Conservation (phyloP, 768 basidiomycete species). For the Obba rivulosa region DNA sequence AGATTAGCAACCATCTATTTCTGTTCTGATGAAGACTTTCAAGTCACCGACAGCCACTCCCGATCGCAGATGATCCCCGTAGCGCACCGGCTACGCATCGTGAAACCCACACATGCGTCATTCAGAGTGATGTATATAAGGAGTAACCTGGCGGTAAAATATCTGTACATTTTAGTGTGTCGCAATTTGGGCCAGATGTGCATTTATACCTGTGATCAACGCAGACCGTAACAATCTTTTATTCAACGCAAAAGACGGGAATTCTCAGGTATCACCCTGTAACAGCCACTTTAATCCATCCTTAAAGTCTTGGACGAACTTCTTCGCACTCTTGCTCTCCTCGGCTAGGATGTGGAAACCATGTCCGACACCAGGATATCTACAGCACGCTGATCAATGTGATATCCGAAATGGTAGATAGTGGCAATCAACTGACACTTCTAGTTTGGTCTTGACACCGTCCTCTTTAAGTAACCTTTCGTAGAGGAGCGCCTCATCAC, state of each 20-base stretch:
- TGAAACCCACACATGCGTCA: no score
- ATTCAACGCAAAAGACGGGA: no score
- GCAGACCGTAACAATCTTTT: no score
- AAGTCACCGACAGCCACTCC: no score
- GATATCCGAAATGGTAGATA: background rate
- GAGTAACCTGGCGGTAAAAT: no score
- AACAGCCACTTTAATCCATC: conserved; percentile 19
- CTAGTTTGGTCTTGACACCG: conserved; percentile 18
- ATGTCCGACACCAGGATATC: conserved; percentile 23
- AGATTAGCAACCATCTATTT: conserved; percentile 11
- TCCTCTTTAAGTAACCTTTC: conserved; percentile 18
- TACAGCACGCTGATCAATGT: background rate
- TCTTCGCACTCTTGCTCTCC: conserved; percentile 7
- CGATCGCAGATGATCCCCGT: no score
- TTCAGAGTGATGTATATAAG: no score
- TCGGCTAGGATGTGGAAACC: conserved; percentile 14
- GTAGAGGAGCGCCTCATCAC: conserved; percentile 25
- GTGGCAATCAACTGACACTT: conserved; percentile 10
- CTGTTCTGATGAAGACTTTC: no score
- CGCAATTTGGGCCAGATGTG: no score
- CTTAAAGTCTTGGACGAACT: conserved; percentile 12
- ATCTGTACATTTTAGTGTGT: no score
- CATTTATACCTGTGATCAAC: no score
- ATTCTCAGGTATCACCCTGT: background rate
- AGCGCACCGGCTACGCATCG: no score